phyloP scores from a whole-genome alignment of 345 rosid genomes.

The Melastoma malabathricum region DNA sequence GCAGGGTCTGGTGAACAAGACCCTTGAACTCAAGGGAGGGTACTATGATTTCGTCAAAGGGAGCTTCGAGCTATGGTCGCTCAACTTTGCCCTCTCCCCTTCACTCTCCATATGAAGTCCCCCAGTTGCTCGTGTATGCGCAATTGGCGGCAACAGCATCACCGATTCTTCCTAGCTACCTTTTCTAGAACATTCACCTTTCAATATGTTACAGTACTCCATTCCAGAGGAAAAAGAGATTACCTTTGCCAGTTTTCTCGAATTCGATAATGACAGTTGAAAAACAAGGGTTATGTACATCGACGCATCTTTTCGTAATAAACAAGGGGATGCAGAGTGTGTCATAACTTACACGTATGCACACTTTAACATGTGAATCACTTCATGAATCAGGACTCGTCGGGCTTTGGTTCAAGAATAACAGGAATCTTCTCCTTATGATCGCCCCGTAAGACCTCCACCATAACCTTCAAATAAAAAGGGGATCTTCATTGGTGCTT shows the following conservation, averaged over 20 bases:
- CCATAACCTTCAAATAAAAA: slow-evolving; percentile 38
- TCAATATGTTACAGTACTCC: too few species aligned
- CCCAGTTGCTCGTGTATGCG: slow-evolving; percentile 14
- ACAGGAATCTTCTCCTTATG: slow-evolving; percentile 88
- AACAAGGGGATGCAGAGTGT: slow-evolving; percentile 12
- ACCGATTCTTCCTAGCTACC: neutral
- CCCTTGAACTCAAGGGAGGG: slow-evolving; percentile 75
- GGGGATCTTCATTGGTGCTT: neutral
- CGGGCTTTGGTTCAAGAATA: slow-evolving; percentile 71
- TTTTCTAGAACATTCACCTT: neutral
- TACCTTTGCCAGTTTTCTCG: neutral
- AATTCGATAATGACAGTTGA: neutral
- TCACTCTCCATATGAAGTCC: slow-evolving; percentile 67
- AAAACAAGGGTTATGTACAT: slow-evolving; percentile 18
- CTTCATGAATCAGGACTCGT: slow-evolving; percentile 36
- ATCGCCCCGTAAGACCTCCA: slow-evolving; percentile 88
- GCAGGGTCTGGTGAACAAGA: slow-evolving; percentile 72
- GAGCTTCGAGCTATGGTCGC: slow-evolving; percentile 84
- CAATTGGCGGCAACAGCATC: slow-evolving; percentile 1
- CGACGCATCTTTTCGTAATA: slow-evolving; percentile 4
- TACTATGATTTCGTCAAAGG: slow-evolving; percentile 81
- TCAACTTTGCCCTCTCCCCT: slow-evolving; percentile 56
- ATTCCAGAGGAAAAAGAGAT: too few species aligned
- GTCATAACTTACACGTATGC: slow-evolving; percentile 10
- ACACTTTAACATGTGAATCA: slow-evolving; percentile 5